A percentile compares a stretch with the other conserved stretches of the same genome.
Conservation (phyloP, 805 yeast species). For the Yarrowia porcina region DNA sequence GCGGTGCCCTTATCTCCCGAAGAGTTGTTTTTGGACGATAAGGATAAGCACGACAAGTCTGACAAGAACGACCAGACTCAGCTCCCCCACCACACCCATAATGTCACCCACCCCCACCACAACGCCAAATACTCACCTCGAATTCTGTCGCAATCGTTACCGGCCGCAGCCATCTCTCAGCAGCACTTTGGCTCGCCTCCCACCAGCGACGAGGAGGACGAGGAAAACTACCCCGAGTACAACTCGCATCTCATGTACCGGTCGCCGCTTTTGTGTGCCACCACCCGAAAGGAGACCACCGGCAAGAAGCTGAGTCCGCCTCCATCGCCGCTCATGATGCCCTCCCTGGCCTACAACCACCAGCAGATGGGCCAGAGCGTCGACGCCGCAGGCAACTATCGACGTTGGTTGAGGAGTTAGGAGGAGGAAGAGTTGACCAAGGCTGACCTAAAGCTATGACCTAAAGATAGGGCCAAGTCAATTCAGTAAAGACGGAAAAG, state of each 20-base stretch:
- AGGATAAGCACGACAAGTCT: not conserved
- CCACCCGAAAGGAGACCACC: not conserved
- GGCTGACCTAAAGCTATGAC: not conserved
- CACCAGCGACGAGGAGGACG: conserved; percentile 11
- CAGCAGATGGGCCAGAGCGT: conserved; percentile 23
- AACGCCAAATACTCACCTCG: not conserved
- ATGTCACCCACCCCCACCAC: not conserved
- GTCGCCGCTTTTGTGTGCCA: conserved; percentile 1
- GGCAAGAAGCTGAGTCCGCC: conserved; percentile 19
- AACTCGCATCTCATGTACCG: conserved; percentile 25
- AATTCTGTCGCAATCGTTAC: conserved; percentile 6
- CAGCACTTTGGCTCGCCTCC: conserved; percentile 21
- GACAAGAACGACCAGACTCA: not conserved
- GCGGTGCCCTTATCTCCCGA: conserved; percentile 17
- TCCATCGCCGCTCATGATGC: conserved; percentile 25
- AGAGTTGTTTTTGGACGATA: conserved; percentile 14
- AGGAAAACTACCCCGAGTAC: conserved; percentile 22
- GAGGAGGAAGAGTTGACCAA: not conserved
- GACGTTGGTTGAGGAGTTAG: not conserved
- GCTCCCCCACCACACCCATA: not conserved
- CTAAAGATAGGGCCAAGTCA: not conserved
- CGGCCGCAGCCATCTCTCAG: not conserved
- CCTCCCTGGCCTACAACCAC: conserved; percentile 15
- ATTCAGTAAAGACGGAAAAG: not conserved
- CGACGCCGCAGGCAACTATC: not conserved